phyloP scores from a whole-genome alignment of 306 rosid species.

The Vigna reflexopilosa region DNA sequence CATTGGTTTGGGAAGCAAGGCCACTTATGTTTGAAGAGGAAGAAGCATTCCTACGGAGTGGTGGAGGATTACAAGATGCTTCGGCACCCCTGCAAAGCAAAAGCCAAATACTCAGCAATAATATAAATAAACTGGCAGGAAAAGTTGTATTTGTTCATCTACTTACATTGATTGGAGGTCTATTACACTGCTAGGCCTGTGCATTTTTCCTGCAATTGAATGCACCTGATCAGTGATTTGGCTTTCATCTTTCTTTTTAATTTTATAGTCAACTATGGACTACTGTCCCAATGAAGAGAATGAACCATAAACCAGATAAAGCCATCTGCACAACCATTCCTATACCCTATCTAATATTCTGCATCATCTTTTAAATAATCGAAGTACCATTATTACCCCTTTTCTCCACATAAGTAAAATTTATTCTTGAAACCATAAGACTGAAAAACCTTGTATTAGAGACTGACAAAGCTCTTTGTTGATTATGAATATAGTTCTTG shows the following conservation, averaged over 20 bases:
- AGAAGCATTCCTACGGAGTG: constrained; percentile 84
- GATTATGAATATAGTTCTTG: constrained; percentile 29
- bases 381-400: constrained; percentile 2
- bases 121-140: not conserved
- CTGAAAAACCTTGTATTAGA: constrained; percentile 4
- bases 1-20: constrained; percentile 60
- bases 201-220: constrained; percentile 58
- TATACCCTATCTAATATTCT: not conserved
- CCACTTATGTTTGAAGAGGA: constrained; percentile 78
- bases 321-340: not conserved
- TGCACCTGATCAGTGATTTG: constrained; percentile 44
- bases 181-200: constrained; percentile 74
- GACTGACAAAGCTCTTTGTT: constrained; percentile 26
- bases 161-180: constrained; percentile 73
- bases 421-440: constrained; percentile 20
- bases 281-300: not conserved
- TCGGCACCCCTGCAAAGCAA: constrained; percentile 62
- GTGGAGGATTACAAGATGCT: constrained; percentile 58
- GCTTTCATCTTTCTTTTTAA: not conserved
- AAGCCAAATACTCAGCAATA: constrained; percentile 15
- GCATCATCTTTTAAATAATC: constrained; percentile 4
- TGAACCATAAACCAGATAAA: not conserved
- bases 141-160: not conserved
- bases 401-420: not conserved
- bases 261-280: constrained; percentile 4